Evolutionary conservation across 169 alveolate genomes (phyloP).

Genomic region (Eimeria tenella): DNA sequence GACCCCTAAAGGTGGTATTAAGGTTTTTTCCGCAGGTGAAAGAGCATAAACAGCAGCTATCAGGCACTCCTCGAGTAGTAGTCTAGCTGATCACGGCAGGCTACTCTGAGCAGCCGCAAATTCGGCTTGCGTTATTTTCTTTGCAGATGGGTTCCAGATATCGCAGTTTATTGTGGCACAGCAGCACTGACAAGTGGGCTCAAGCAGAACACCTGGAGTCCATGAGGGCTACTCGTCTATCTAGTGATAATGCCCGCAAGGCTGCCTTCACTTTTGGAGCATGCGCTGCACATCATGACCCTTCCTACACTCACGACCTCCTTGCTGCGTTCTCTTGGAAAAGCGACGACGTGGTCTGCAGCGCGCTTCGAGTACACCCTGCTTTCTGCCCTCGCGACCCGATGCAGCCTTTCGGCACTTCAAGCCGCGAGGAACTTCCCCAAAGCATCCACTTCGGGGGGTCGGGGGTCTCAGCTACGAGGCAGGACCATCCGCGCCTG

Average conservation of each 20-base stretch:
- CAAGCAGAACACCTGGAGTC: not conserved
- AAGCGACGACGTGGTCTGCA: constrained; percentile 51
- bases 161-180: constrained; percentile 53
- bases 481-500: not conserved
- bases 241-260: not conserved
- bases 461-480: not conserved
- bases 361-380: constrained; percentile 45
- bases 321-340: constrained; percentile 71
- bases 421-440: not conserved
- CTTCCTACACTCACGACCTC: constrained; percentile 38
- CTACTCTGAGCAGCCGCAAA: too few species aligned
- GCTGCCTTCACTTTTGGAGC: not conserved
- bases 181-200: not conserved
- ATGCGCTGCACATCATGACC: not conserved
- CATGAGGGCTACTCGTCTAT: not conserved
- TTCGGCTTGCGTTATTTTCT: too few species aligned
- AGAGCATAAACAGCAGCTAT: too few species aligned
- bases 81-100: too few species aligned
- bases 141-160: constrained; percentile 38
- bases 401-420: not conserved
- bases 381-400: not conserved
- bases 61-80: too few species aligned
- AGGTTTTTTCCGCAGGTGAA: too few species aligned
- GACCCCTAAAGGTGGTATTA: not conserved
- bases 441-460: not conserved